A percentile compares a stretch with the other conserved stretches of the same genome.
Conservation (phyloP, 371 early-diverging fungal species). For the Mucor irregularis region DNA sequence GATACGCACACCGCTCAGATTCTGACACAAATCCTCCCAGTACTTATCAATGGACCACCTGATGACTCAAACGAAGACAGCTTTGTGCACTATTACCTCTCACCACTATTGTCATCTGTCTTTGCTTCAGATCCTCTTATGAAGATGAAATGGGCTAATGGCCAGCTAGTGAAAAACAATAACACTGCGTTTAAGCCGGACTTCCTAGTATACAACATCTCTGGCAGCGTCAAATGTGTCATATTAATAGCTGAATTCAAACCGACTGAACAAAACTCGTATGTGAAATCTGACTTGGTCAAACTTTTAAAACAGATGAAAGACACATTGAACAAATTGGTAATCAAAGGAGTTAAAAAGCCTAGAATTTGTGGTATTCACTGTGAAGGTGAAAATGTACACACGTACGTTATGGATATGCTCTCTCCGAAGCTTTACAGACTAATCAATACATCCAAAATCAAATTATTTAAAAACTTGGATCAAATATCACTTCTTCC, state of each 20-base stretch:
- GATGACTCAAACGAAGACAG: constrained; percentile 17
- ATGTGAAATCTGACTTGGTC: constrained; percentile 17
- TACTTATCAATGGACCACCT: constrained; percentile 16
- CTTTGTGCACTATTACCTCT: constrained; percentile 14
- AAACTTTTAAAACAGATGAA: constrained; percentile 21
- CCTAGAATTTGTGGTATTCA: constrained; percentile 20
- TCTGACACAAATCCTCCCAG: constrained; percentile 15
- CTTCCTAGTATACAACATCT: constrained; percentile 12
- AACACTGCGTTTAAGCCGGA: constrained; percentile 3
- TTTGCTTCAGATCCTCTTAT: constrained; percentile 7
- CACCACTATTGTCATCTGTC: constrained; percentile 10
- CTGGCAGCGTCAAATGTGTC: constrained; percentile 3
- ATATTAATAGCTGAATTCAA: constrained; percentile 17
- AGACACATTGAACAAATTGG: constrained; percentile 6
- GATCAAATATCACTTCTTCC: constrained; percentile 21
- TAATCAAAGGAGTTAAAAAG: constrained; percentile 1
- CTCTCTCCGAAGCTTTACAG: constrained; percentile 21
- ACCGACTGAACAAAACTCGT: constrained; percentile 2
- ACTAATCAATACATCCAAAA: constrained; percentile 7
- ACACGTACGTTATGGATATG: constrained; percentile 14
- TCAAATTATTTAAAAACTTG: constrained; percentile 11
- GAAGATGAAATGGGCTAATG: constrained; percentile 21
- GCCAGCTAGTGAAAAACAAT: not conserved
- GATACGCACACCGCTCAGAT: constrained; percentile 18
- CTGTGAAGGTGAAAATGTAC: constrained; percentile 15